These are phyloP conservation scores for Penicillium hesseltinei DNA, from an alignment of 2,329 filamentous ascomycete species.

Conservation along the genomic window DNA sequence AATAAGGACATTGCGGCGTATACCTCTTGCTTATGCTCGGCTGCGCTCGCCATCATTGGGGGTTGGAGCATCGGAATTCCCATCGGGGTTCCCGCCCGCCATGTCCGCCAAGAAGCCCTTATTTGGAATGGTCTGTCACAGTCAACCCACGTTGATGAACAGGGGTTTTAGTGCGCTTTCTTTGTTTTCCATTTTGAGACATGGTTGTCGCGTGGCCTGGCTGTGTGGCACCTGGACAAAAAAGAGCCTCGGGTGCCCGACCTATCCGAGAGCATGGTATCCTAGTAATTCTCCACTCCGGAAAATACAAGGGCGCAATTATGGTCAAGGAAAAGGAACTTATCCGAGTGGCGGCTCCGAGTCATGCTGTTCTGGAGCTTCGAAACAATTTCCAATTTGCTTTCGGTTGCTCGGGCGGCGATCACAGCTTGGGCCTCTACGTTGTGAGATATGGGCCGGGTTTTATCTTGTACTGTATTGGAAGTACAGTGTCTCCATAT, in stretches of 20 bases:
- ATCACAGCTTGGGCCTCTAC: background rate
- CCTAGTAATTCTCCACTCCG: constrained; percentile 5
- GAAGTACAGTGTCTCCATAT: background rate
- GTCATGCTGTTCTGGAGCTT: background rate
- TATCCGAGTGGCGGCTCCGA: background rate
- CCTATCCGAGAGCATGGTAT: constrained; percentile 3
- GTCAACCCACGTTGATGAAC: constrained; percentile 2
- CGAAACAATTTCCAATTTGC: background rate
- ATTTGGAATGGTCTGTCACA: background rate
- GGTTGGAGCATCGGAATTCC: background rate
- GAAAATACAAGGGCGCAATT: constrained; percentile 4
- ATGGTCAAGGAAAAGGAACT: background rate
- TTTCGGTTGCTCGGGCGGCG: constrained; percentile 3
- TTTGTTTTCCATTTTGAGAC: background rate
- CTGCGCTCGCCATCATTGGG: background rate
- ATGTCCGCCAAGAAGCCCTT: background rate
- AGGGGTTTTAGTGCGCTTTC: background rate
- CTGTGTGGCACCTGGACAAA: background rate
- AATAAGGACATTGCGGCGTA: background rate
- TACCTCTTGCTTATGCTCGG: background rate
- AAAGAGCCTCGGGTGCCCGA: constrained; percentile 2
- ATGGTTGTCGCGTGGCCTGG: constrained; percentile 3
- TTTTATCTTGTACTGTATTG: background rate
- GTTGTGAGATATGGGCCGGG: background rate
- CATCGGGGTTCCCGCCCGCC: background rate